phyloP scores from a whole-genome alignment of 1,139 yeast genomes.

The Zygosaccharomyces sapae region DNA sequence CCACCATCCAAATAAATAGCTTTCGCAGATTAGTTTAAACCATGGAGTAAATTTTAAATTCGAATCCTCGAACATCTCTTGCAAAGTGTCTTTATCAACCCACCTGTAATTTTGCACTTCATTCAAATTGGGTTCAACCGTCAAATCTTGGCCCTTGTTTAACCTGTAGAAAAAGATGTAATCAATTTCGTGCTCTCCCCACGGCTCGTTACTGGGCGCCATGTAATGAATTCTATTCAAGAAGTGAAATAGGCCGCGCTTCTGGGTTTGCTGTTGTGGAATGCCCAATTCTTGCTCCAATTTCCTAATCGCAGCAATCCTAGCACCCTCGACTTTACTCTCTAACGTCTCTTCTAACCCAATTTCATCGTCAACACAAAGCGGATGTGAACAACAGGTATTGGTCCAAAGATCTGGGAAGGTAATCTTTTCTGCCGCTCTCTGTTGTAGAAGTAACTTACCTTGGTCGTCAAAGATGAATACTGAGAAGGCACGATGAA shows the following conservation, averaged over 20 bases:
- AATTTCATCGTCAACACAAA: constrained; percentile 75
- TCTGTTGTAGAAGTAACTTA: constrained; percentile 79
- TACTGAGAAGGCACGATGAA: constrained; percentile 95
- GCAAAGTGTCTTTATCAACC: constrained; percentile 64
- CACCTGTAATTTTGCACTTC: constrained; percentile 82
- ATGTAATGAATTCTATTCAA: constrained; percentile 92
- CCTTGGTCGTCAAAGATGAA: constrained; percentile 78
- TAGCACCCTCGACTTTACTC: constrained; percentile 71
- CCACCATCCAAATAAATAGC: constrained; percentile 95
- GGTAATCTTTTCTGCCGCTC: constrained; percentile 95
- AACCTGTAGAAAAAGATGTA: constrained; percentile 78
- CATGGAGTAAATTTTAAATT: constrained; percentile 83
- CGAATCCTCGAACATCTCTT: constrained; percentile 68
- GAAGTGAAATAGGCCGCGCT: constrained; percentile 54
- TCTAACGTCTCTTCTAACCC: constrained; percentile 51
- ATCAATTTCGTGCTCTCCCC: constrained; percentile 99
- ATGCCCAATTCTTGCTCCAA: constrained; percentile 92
- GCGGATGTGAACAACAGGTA: constrained; percentile 97
- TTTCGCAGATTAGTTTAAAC: constrained; percentile 93
- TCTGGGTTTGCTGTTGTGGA: constrained; percentile 49
- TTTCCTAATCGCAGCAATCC: constrained; percentile 86
- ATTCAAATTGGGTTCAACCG: constrained; percentile 54
- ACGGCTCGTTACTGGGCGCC: constrained; percentile 74
- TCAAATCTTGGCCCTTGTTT: constrained; percentile 47
- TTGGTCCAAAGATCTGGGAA: constrained; percentile 97